Percentiles rank a stretch among this genome's conserved stretches.
Evolutionary conservation across 1,284 basidiomycete species (phyloP).

Genomic region (Pseudozyma sp.): DNA sequence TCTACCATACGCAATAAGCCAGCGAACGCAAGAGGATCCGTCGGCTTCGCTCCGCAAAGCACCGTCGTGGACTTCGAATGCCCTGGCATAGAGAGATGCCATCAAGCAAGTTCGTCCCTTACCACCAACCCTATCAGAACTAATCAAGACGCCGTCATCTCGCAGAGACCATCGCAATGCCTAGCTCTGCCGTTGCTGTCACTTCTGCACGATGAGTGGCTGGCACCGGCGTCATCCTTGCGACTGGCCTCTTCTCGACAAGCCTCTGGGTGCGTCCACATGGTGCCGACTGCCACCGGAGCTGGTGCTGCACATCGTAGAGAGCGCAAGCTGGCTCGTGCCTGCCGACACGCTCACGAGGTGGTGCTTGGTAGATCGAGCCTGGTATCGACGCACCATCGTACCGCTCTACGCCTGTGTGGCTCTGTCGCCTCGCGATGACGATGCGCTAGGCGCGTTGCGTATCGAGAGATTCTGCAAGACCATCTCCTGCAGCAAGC

Average conservation of each 20-base stretch:
- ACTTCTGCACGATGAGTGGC: slow-evolving; percentile 16
- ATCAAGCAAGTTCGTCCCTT: neutral
- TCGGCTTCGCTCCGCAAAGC: no score
- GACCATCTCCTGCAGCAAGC: slow-evolving; percentile 31
- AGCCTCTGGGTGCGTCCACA: slow-evolving; percentile 16
- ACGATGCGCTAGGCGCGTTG: slow-evolving; percentile 18
- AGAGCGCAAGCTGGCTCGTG: slow-evolving; percentile 28
- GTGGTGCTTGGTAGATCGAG: slow-evolving; percentile 28
- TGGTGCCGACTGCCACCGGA: slow-evolving; percentile 33
- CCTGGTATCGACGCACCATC: slow-evolving; percentile 26
- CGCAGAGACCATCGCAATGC: slow-evolving; percentile 7
- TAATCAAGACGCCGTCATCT: neutral
- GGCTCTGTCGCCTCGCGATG: slow-evolving; percentile 28
- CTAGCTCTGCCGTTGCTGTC: neutral
- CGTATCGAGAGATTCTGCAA: slow-evolving; percentile 44
- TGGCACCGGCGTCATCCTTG: slow-evolving; percentile 28
- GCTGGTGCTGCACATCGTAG: slow-evolving; percentile 25
- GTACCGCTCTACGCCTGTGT: slow-evolving; percentile 36
- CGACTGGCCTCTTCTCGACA: slow-evolving; percentile 21
- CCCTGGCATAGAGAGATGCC: no score
- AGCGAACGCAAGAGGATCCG: no score
- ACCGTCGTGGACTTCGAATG: no score
- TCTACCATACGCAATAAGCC: no score
- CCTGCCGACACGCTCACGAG: slow-evolving; percentile 24
- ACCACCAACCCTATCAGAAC: neutral